Evolutionary conservation across 192 early-diverging fungal genomes (phyloP).

Genomic region (Radiomyces spectabilis): DNA sequence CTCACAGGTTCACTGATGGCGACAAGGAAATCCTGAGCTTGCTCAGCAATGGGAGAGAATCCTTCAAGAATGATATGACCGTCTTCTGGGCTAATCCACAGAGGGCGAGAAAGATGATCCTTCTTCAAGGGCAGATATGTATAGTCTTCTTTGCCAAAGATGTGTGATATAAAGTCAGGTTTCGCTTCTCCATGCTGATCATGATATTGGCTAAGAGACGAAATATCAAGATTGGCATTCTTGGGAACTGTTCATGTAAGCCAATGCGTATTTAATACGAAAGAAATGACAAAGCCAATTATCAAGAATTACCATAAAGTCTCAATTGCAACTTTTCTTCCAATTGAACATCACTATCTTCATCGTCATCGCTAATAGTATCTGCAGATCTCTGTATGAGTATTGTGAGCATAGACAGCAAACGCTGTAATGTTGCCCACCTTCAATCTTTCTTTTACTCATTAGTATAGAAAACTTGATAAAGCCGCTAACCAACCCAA

Average conservation of each 20-base stretch:
- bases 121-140: conserved; percentile 75
- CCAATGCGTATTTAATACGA: neutral
- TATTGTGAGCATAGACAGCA: neutral
- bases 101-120: conserved; percentile 82
- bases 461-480: too few species aligned
- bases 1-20: conserved; percentile 94
- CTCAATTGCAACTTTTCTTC: conserved; percentile 16
- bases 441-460: conserved; percentile 7
- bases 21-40: conserved; percentile 93
- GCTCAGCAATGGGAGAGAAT: conserved; percentile 93
- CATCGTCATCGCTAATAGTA: conserved; percentile 14
- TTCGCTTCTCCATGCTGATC: neutral
- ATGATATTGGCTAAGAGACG: conserved; percentile 1
- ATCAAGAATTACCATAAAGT: conserved; percentile 15
- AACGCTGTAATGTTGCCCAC: neutral
- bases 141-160: conserved; percentile 69
- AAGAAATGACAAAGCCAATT: neutral
- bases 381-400: conserved; percentile 4
- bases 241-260: conserved; percentile 23
- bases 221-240: conserved; percentile 28
- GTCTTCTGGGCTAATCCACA: conserved; percentile 81
- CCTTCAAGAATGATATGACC: conserved; percentile 89
- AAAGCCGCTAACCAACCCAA: too few species aligned
- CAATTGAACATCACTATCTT: conserved; percentile 23
- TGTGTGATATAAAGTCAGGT: conserved; percentile 44